These are phyloP conservation scores for Auxenochlorella pyrenoidosa DNA, from an alignment of 139 green algal species.

Conservation along the genomic window DNA sequence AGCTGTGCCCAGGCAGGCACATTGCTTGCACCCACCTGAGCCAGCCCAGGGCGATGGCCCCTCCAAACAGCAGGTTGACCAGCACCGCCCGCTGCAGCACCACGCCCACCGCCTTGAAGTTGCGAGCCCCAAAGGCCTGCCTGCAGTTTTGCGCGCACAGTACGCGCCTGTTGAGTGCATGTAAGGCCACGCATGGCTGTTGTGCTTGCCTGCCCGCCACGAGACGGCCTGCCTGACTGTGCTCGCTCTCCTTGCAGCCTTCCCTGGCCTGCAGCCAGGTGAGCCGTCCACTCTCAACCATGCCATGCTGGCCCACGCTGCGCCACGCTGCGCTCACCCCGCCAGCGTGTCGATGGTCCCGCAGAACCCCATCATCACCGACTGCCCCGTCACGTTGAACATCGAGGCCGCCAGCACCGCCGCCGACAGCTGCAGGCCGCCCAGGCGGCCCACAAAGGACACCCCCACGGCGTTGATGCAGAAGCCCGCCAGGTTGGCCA, in stretches of 20 bases:
- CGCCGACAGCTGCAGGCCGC: constrained; percentile 23
- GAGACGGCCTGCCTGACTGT: background rate
- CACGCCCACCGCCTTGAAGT: background rate
- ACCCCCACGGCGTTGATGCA: constrained; percentile 14
- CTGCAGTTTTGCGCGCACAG: background rate
- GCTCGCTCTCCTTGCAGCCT: background rate
- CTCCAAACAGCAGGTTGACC: background rate
- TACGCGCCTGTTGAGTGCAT: too few relatives aligned
- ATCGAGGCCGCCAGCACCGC: constrained; percentile 1
- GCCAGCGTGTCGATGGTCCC: constrained; percentile 17
- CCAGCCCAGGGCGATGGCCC: background rate
- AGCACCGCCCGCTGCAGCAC: background rate
- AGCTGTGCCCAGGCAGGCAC: too few relatives aligned
- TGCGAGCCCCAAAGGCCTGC: constrained; percentile 6
- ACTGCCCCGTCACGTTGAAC: constrained; percentile 4
- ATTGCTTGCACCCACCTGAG: background rate
- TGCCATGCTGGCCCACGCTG: too few relatives aligned
- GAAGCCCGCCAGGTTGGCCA: background rate
- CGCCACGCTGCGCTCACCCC: background rate
- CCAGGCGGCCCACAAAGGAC: constrained; percentile 18
- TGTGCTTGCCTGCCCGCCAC: too few relatives aligned
- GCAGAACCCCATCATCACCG: constrained; percentile 2
- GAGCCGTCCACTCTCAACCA: too few relatives aligned
- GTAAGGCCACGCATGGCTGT: background rate
- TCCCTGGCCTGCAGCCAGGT: background rate